Evolutionary conservation across 2,329 filamentous ascomycete species (phyloP), one percentile per base, ranked within the genome.

Genomic region (Fulvia fulva): DNA sequence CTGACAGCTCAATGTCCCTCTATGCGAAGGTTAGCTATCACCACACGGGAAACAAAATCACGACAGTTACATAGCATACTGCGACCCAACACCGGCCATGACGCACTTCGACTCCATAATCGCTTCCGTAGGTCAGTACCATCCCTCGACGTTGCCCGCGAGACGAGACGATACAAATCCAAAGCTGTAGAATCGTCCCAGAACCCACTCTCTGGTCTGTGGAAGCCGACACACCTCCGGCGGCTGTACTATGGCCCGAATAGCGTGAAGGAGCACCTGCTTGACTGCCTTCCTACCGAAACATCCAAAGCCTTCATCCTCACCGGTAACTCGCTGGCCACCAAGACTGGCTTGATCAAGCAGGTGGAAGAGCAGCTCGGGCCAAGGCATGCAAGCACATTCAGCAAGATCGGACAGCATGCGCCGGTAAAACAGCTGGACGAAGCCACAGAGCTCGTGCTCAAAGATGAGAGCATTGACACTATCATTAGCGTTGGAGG

Each of bases 231-330:
- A 1, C 78, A 79, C 55, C 73, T 82, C 8, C 73, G 80, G 55
- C 74, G 73, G 22, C 73, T 83, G 5, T 77, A 78, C 69, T 83
- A 83, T 61, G 81, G 81, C 14, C 67, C 77, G 4, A 67, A 74
- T 25, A 77, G 75, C 7, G 81, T 83, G 3, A 58, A 74, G 56
- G 75, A 76, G 9, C 73, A 83, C 61, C 71, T 83, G 1, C 59
- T 79, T 12, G 70, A 74, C 21, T 74, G 72, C 52, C 75, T 83
- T 0, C 80, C 75, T 0, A 73, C 59, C 11, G 65, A 71, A 2
- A 67, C 65, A 2, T 82, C 80, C 53, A 82, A 82, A 71, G 82
- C 81, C 1, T 84, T 83, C 70, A 81, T 84, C 65, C 78, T 84
- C 46, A 84, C 82, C 0, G 81, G 81, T 23, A 74, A 70, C 44